A percentile compares a stretch with the other conserved stretches of the same genome.
Evolutionary conservation across 2,329 filamentous ascomycete genomes (phyloP).

Genomic region (Atkinsonella hypoxylon): DNA sequence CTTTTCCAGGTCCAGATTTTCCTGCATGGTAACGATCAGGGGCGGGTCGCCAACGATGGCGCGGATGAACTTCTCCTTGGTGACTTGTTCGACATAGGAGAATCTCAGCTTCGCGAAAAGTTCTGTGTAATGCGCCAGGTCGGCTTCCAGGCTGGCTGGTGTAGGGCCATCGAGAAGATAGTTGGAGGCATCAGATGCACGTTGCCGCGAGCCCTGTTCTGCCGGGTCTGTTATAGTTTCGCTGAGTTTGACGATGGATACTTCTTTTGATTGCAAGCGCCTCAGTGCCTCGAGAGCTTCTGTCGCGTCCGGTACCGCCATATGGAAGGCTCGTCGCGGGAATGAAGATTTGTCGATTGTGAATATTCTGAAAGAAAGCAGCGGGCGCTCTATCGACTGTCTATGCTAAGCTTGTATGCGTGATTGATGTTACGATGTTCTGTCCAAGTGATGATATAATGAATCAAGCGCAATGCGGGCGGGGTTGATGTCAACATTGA

Average conservation of each 20-base stretch:
- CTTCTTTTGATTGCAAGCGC: conserved; percentile 43
- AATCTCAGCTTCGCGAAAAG: conserved; percentile 94
- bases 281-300: conserved; percentile 36
- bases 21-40: conserved; percentile 66
- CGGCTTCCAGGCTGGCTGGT: conserved; percentile 67
- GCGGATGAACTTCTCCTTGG: conserved; percentile 94
- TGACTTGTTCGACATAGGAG: conserved; percentile 95
- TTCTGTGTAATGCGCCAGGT: conserved; percentile 84
- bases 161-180: conserved; percentile 53
- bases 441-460: background rate
- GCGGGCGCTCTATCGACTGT: background rate
- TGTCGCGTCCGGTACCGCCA: conserved; percentile 22
- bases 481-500: background rate
- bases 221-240: conserved; percentile 54
- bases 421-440: background rate
- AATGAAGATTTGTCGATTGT: background rate
- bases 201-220: conserved; percentile 28
- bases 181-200: conserved; percentile 62
- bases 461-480: background rate
- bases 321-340: conserved; percentile 6
- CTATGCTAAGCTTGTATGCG: background rate
- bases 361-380: background rate
- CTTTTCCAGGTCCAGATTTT: conserved; percentile 67
- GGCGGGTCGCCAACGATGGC: conserved; percentile 86
- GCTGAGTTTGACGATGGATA: conserved; percentile 66